Evolutionary conservation across 176 grass and related monocot species (phyloP).

Genomic region (Panicum miliaceum): DNA sequence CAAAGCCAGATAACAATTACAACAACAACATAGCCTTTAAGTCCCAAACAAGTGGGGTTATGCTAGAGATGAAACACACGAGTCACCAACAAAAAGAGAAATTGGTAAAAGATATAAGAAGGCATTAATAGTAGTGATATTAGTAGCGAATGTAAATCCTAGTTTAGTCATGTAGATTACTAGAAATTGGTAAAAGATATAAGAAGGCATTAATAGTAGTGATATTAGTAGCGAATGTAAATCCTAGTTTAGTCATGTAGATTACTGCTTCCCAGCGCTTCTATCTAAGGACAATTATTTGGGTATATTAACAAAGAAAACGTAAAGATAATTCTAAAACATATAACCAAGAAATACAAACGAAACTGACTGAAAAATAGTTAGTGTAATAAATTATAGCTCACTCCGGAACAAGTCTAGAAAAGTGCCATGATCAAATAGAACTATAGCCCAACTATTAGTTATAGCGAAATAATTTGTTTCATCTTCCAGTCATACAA

Average conservation of each 20-base stretch:
- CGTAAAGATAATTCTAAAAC: background rate
- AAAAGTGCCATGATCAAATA: too few species aligned
- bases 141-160: background rate
- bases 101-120: background rate
- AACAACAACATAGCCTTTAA: background rate
- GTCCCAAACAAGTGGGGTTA: background rate
- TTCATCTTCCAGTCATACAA: background rate
- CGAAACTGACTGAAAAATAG: background rate
- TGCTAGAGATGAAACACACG: background rate
- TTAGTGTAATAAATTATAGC: background rate
- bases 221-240: too few species aligned
- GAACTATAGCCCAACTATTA: background rate
- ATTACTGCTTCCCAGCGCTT: too few species aligned
- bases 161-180: too few species aligned
- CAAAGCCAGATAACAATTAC: background rate
- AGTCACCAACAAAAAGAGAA: background rate
- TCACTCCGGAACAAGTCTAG: background rate
- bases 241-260: too few species aligned
- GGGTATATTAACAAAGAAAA: background rate
- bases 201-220: too few species aligned
- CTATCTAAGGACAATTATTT: background rate
- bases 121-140: background rate
- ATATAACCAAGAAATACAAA: constrained; percentile 12
- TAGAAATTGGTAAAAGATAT: too few species aligned
- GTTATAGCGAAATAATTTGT: background rate